Base-by-base conservation (phyloP, 768 basidiomycete species). In the Fomitopsis pulvina region DNA sequence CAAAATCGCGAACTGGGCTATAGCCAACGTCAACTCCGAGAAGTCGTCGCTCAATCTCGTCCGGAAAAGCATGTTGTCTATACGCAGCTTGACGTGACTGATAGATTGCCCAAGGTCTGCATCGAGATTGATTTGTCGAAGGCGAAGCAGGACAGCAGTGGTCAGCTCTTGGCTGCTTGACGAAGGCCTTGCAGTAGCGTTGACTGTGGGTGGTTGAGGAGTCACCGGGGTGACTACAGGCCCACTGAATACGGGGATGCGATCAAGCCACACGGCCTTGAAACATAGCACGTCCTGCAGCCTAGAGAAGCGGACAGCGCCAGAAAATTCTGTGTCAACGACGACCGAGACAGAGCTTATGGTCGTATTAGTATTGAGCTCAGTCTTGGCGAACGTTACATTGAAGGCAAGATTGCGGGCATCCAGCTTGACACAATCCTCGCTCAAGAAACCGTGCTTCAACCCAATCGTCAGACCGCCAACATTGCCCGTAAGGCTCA, bases 261-360 rank as follows among this genome's bases (percentile, higher is more conserved):
- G 81, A 60, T 94, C 92, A 41, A 95, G 64, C 91, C 92, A 95
- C 11, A 95, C 90, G 4, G 92, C 92, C 65, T 94, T 94, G 77
- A 95, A 92, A 65, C 90, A 93, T 18, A 97, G 74, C 47, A 94
- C 82, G 61, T 96, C 93, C 66, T 94, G 92, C 25, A 96, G 67
- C 11, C 92, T 81, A 3, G 89, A 88, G 60, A 97, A 85, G 20
- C 84, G 80, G 34, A 94, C 76, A 5, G 75, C 82, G 0, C 87
- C 89, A 3, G 83, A 72, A 47, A 97, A 78, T 61, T 91, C 86
- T 0, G 92, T 93, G 61, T 92, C 90, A n/a, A 93, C 62, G 6
- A 87, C 76, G 34, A 90, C 65, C 0, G 91, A 92, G 4, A 95
- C 65, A 2, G 75, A 80, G 53, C 72, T 81, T 44, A 74, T 66